phyloP scores from a whole-genome alignment of 352 stramenopile genomes.

The Pythium dissimile region DNA sequence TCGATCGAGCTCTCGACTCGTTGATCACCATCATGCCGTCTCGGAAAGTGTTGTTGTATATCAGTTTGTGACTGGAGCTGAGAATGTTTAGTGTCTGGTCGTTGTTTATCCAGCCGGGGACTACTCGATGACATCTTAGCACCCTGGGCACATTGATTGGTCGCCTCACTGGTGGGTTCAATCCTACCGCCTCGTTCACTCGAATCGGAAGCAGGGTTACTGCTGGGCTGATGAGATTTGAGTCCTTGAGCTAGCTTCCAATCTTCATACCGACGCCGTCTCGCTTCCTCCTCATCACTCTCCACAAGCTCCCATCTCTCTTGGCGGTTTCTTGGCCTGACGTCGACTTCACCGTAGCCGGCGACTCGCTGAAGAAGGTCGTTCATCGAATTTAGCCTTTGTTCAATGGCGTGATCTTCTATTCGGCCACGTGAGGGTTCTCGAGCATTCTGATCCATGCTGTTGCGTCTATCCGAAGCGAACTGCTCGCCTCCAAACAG shows the following conservation, averaged over 20 bases:
- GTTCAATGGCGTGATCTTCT: conserved; percentile 8
- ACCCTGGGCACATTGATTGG: no score
- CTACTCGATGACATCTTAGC: no score
- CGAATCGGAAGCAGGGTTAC: not conserved
- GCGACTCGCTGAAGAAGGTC: conserved; percentile 14
- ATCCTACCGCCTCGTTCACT: not conserved
- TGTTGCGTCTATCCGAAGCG: not conserved
- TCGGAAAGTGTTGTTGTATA: no score
- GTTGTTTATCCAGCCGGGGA: no score
- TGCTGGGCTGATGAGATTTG: not conserved
- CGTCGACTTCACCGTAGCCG: not conserved
- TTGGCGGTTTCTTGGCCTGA: not conserved
- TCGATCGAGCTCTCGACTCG: no score
- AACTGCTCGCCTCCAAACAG: not conserved
- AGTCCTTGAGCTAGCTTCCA: not conserved
- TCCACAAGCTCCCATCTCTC: not conserved
- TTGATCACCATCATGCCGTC: no score
- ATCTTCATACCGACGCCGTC: not conserved
- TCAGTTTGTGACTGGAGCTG: no score
- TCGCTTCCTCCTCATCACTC: not conserved
- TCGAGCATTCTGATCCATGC: not conserved
- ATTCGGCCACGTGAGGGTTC: not conserved
- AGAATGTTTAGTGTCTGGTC: no score
- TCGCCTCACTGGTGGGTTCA: no score
- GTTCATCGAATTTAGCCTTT: conserved; percentile 10